These are phyloP conservation scores for Cryptococcus sp. DNA, from an alignment of 1,284 basidiomycete species.

Conservation along the genomic window DNA sequence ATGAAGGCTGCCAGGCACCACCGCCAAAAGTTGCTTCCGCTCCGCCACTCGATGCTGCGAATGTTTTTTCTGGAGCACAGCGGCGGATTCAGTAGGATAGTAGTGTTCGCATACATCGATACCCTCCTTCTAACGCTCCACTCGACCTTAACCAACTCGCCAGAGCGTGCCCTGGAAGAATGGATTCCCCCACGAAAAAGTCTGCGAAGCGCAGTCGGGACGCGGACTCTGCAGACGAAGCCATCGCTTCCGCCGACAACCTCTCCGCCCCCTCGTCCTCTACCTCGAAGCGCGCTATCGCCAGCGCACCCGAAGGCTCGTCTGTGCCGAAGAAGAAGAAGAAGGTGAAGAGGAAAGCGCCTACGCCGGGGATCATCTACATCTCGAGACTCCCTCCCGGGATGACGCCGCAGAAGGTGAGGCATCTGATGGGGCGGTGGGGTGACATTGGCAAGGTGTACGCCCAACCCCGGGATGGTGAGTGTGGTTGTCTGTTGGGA, in stretches of 20 bases:
- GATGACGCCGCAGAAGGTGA: conserved; percentile 95
- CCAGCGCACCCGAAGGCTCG: background rate
- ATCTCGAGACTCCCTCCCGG: conserved; percentile 97
- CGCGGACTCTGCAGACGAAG: background rate
- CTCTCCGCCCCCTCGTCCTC: background rate
- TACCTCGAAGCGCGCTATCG: background rate
- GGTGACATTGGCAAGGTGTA: conserved; percentile 84
- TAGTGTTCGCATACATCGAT: no score
- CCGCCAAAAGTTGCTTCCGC: no score
- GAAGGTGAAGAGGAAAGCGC: conserved; percentile 29
- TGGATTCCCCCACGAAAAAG: background rate
- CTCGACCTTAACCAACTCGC: no score
- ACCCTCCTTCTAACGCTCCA: no score
- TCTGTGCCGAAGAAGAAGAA: conserved; percentile 16
- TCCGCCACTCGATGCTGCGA: no score
- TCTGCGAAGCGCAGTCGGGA: background rate
- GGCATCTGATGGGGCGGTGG: conserved; percentile 81
- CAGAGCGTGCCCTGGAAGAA: background rate
- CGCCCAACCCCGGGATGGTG: conserved; percentile 74
- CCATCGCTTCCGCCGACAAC: background rate
- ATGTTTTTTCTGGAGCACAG: no score
- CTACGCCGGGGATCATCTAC: conserved; percentile 75
- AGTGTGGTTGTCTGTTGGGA: conserved; percentile 10
- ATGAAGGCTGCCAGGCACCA: no score
- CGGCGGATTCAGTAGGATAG: no score